Base-by-base conservation (phyloP, 2,329 filamentous ascomycete genomes). In the Stagonosporopsis vannaccii region DNA sequence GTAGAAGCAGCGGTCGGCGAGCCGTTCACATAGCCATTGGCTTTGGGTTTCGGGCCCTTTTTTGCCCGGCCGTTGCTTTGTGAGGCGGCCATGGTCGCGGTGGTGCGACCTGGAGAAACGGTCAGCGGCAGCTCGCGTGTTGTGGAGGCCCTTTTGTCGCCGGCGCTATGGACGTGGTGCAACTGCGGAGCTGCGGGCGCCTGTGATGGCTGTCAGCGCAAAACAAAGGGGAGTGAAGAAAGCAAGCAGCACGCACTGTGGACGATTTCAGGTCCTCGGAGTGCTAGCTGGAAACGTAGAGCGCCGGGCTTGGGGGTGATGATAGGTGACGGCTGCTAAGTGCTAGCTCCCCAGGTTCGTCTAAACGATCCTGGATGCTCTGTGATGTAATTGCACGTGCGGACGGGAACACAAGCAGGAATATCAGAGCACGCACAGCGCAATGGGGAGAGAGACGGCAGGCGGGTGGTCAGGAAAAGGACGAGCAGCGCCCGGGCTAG, bases 11-110 rank as follows among this genome's bases (percentile, higher is more conserved):
- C 45, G 50, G 66, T 69, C 4, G 59, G 25, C 20, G 59, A 58
- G 39, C 65, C 65, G 49, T 69, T 72, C 28, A 56, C 20, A 17
- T 60, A 58, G 41, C 68, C 68, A 51, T 71, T 73, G 28, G 62
- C 55, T 13, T 69, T 48, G 22, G 66, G 32, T 37, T 65, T 73
- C 57, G 73, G 72, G 43, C 65, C 59, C 69, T 72, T 73, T 62
- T 73, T 77, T 32, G 71, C 71, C 60, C 69, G 67, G 54, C 73
- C 73, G 62, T 75, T 76, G 62, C 68, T 71, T 55, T 69, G 72
- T 35, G 55, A 26, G 57, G 61, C 68, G 65, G 72, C 73, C 74
- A 77, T 77, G 56, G 61, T 69, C 62, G 65, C 64, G 52, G 36
- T 41, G 50, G 32, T 56, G 52, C 53, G 41, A 51, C 44, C 37